Conservation (phyloP, 2,329 filamentous ascomycete genomes). For the Curvularia spicifera region DNA sequence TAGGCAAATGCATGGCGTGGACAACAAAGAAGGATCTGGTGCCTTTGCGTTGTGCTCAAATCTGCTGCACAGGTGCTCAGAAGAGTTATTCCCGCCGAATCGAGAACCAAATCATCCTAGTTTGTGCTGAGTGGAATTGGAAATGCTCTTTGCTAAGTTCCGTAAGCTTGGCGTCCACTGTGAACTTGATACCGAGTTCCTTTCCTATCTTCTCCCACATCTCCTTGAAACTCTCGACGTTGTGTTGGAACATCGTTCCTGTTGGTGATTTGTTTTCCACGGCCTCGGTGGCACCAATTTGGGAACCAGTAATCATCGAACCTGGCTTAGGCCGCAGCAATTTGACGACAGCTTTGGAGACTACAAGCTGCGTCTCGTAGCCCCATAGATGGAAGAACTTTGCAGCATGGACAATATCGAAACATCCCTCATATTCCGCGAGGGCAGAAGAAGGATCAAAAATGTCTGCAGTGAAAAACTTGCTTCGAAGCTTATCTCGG, state of each 20-base stretch:
- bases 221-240: conserved; percentile 41
- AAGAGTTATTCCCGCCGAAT: conserved; percentile 28
- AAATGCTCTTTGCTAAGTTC: conserved; percentile 16
- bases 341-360: conserved; percentile 41
- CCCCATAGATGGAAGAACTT: conserved; percentile 54
- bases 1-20: not conserved
- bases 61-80: not conserved
- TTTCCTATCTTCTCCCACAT: conserved; percentile 51
- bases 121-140: conserved; percentile 21
- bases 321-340: conserved; percentile 50
- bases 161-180: conserved; percentile 27
- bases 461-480: conserved; percentile 61
- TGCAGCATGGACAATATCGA: conserved; percentile 52
- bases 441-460: conserved; percentile 44
- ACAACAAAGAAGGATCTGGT: not conserved
- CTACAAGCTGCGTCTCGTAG: conserved; percentile 42
- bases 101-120: conserved; percentile 30
- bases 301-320: conserved; percentile 60
- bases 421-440: conserved; percentile 31
- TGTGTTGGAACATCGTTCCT: conserved; percentile 42
- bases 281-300: conserved; percentile 51
- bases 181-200: conserved; percentile 36
- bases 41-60: not conserved
- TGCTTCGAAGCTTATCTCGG: conserved; percentile 51
- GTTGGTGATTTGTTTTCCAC: conserved; percentile 25